A percentile compares a stretch with the other conserved stretches of the same genome.
Evolutionary conservation across 1,284 basidiomycete genomes (phyloP).

Genomic region (Sparassis latifolia): DNA sequence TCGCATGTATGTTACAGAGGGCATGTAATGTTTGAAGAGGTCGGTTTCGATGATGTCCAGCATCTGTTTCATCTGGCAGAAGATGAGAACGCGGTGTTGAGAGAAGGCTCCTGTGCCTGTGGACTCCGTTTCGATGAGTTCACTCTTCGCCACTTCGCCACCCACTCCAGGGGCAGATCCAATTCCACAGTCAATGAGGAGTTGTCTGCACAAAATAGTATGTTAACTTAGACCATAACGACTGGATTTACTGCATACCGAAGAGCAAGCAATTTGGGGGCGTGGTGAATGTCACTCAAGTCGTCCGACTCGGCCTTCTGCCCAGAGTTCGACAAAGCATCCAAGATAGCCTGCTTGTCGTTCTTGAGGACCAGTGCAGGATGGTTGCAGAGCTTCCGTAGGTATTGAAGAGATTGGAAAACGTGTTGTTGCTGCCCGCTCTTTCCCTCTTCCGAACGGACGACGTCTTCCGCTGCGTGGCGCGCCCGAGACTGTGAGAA

Average conservation of each 20-base stretch:
- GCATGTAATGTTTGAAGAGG: conserved; percentile 90
- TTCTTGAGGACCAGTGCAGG: conserved; percentile 84
- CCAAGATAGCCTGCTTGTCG: conserved; percentile 50
- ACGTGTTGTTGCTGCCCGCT: conserved; percentile 72
- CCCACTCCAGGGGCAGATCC: conserved; percentile 46
- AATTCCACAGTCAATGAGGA: conserved; percentile 92
- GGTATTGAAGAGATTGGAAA: conserved; percentile 95
- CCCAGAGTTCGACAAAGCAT: conserved; percentile 57
- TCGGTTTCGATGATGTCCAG: conserved; percentile 95
- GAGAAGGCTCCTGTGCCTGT: conserved; percentile 64
- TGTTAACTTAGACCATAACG: background rate
- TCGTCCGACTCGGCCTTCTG: conserved; percentile 29
- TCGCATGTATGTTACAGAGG: conserved; percentile 95
- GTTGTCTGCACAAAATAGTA: conserved; percentile 56
- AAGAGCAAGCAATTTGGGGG: conserved; percentile 91
- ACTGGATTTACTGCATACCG: conserved; percentile 44
- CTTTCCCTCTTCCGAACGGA: conserved; percentile 40
- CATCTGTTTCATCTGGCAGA: conserved; percentile 99
- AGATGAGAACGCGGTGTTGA: conserved; percentile 96
- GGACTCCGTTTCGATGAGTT: conserved; percentile 52
- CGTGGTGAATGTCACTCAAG: conserved; percentile 81
- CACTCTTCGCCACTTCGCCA: conserved; percentile 54
- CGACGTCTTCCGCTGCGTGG: conserved; percentile 56
- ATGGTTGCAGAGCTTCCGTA: conserved; percentile 97
- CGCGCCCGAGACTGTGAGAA: conserved; percentile 80